Evolutionary conservation across 1,139 yeast genomes (phyloP), one percentile per base, ranked within the genome.

Genomic region (Magnusiomyces suaveolens): DNA sequence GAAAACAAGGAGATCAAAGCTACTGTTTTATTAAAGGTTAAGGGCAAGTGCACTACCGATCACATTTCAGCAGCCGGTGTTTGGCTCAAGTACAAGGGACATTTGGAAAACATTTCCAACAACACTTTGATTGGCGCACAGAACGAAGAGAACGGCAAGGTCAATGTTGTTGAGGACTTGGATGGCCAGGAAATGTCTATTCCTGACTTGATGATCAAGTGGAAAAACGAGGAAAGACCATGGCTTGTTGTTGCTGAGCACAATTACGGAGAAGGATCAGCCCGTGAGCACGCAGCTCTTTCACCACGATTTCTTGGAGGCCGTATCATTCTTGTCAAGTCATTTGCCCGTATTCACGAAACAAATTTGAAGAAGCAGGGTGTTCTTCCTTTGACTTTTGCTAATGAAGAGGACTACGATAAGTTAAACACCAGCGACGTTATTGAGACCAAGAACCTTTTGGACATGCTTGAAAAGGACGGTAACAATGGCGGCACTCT

Each of bases 61-160:
- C 98, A 92, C 68, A 92, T 92, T 63, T 89, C 97, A 26, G 89
- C 87, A 94, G 98, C 98, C 72, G 98, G 98, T 78, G 97, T 97
- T 72, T 92, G 98, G 98, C 87, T 92, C 82, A 92, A 92, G 81
- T 92, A 92, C 95, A 88, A 97, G 82, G 98, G 98, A 78, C 98
- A 92, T 79, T 82, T 92, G 78, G 92, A 89, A 79, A 92, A 92
- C 84, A 92, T 92, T 72, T 89, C 97, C 69, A 88, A 90, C 82
- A 92, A 92, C 82, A 89, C 90, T 79, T 89, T 92, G 97, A 92
- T 92, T 80, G 98, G 98, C 79, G 98, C 97, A 66, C 88, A 83
- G 72, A 92, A 92, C 76, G 92, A 90, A 69, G 97, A 87, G 79
- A 92, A 92, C 76, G 88, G 84, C 66, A 88, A 92, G 80, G 96